Base-by-base conservation (phyloP, 352 stramenopile species). In the Globisporangium cystogenes region DNA sequence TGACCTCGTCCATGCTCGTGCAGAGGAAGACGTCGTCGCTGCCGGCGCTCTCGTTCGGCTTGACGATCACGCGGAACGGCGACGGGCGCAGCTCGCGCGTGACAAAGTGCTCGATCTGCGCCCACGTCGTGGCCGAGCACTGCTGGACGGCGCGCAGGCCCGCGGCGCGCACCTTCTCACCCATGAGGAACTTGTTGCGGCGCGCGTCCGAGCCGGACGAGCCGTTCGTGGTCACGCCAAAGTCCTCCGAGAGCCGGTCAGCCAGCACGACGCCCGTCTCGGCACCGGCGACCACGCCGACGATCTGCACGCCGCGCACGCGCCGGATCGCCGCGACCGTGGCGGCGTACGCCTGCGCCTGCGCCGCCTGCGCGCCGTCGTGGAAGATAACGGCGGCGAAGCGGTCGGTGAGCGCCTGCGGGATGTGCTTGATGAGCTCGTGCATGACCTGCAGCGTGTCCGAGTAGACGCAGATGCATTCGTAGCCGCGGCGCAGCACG, bases 11-110 rank as follows among this genome's bases (percentile, higher is more conserved):
- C 65, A 96, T 84, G 35, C 70, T 86, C 55, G 79, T 67, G 62
- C 93, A 98, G 5, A 98, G 69, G 62, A 85, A 96, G 10, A 98
- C 95, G 47, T 97, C 95, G 71, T 98, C 95, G 44, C 75, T 93
- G 21, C 94, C 95, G 0, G 96, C 96, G 39, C 82, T 97, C 62
- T 98, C 88, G 7, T 93, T 87, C 18, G 94, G 95, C 66, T 99
- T 98, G 26, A 98, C 79, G 53, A 96, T 93, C 36, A 92, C 84
- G 53, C 82, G 70, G 51, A 91, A 87, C 27, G 65, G 65, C 36
- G 37, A 51, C 2, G 78, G 72, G 14, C 68, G 50, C 6, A 85
- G 61, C 23, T 88, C 71, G 10, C 74, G 64, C 40, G 77, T 63
- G 24, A 99, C 83, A 53, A 98, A 93, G 20, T 60, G 64, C 35